These are phyloP conservation scores for Quercus lobata DNA, from an alignment of 331 rosid species.

Conservation along the genomic window DNA sequence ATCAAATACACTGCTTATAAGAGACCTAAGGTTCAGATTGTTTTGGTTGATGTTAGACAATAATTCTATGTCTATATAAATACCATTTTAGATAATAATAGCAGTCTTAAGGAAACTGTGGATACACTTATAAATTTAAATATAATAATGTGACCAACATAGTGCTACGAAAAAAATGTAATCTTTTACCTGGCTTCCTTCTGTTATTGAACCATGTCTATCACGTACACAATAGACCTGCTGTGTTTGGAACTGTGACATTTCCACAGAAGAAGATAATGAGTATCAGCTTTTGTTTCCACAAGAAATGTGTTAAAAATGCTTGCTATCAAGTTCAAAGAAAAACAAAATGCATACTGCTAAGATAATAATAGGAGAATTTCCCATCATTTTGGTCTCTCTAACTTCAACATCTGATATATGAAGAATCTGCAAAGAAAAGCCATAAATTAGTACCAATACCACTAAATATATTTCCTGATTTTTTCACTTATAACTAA, in stretches of 20 bases:
- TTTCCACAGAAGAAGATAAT: conserved; percentile 20
- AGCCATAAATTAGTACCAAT: conserved; percentile 1
- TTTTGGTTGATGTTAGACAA: neutral
- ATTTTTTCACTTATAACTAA: neutral
- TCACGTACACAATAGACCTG: conserved; percentile 87
- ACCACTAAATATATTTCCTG: neutral
- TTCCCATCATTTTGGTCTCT: conserved; percentile 86
- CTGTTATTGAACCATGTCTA: conserved; percentile 62
- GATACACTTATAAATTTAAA: neutral
- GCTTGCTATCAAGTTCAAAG: conserved; percentile 1
- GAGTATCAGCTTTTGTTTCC: conserved; percentile 12
- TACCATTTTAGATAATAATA: neutral
- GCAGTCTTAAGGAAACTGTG: neutral
- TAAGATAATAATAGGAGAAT: conserved; percentile 65
- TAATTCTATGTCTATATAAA: neutral
- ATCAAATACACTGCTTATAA: neutral
- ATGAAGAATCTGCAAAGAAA: conserved; percentile 67
- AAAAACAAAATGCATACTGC: conserved; percentile 38
- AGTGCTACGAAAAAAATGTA: neutral
- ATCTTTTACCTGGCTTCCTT: conserved; percentile 82
- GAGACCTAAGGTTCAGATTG: neutral
- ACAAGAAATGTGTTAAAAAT: conserved; percentile 2
- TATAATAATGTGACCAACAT: neutral
- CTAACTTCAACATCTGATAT: conserved; percentile 72
- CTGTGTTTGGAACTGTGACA: conserved; percentile 85